Evolutionary conservation across 2,329 filamentous ascomycete genomes (phyloP).

Genomic region (Aureobasidium lini): DNA sequence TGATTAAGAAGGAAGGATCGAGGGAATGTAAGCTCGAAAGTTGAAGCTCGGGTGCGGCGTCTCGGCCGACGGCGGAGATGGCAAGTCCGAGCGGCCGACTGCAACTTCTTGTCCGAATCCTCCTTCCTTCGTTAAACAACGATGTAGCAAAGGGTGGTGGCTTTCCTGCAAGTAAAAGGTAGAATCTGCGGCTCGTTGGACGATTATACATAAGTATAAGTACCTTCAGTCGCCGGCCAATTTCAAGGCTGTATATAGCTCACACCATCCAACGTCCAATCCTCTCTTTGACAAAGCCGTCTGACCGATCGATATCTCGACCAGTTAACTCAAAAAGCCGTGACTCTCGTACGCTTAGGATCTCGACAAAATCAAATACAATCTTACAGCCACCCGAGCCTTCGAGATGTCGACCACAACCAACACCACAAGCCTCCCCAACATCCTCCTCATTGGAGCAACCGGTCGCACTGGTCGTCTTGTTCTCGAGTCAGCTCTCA

Average conservation of each 20-base stretch:
- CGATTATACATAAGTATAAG: background rate
- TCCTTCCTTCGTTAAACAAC: background rate
- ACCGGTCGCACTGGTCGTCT: constrained; percentile 41
- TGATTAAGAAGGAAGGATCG: background rate
- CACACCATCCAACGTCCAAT: background rate
- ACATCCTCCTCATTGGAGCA: constrained; percentile 39
- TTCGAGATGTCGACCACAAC: background rate
- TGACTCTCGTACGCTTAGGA: no score
- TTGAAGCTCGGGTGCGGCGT: background rate
- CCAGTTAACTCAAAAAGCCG: no score
- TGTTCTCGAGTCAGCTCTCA: constrained; percentile 35
- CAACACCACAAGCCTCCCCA: background rate
- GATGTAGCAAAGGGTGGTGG: background rate
- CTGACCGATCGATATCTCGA: no score
- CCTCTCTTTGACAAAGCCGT: no score
- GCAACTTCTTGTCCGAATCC: background rate
- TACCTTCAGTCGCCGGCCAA: background rate
- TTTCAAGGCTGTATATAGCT: background rate
- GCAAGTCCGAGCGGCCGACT: background rate
- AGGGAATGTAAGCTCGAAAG: background rate
- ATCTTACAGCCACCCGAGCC: background rate
- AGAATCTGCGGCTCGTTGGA: background rate
- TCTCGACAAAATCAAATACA: no score
- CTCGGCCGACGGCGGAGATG: background rate
- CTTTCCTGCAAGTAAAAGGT: background rate